Percentiles rank a stretch among this genome's conserved stretches.
Evolutionary conservation across 2,329 filamentous ascomycete species (phyloP).

Genomic region (Penicillium occitanis): DNA sequence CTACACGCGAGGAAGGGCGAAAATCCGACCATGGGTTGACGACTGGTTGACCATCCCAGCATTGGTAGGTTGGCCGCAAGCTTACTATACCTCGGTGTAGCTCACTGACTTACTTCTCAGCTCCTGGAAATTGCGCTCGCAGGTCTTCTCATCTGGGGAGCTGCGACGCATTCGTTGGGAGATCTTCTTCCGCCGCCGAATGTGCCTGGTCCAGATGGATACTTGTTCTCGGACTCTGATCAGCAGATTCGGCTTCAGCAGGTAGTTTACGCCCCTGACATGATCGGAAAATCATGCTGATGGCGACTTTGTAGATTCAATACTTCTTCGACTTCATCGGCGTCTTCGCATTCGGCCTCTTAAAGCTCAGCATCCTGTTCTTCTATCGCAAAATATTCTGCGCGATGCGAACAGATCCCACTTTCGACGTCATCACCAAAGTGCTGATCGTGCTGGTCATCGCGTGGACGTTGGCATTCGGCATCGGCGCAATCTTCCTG

Average conservation of each 20-base stretch:
- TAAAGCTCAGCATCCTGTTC: neutral
- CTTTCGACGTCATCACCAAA: neutral
- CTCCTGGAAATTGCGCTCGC: conserved; percentile 5
- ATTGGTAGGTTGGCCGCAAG: neutral
- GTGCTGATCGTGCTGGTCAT: neutral
- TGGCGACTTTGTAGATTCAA: neutral
- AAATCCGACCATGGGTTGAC: conserved; percentile 3
- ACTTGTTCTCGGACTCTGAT: neutral
- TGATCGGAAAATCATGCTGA: neutral
- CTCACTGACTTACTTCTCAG: neutral
- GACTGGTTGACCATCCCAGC: conserved; percentile 8
- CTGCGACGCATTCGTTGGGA: conserved; percentile 1
- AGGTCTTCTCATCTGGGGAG: conserved; percentile 6
- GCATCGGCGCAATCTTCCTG: neutral
- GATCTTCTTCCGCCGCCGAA: conserved; percentile 5
- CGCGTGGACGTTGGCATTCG: neutral
- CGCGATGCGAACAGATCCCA: neutral
- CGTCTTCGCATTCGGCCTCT: neutral
- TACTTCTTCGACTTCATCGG: neutral
- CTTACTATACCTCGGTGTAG: neutral
- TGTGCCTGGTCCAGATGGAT: conserved; percentile 6
- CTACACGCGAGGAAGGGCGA: neutral
- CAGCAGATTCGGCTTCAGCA: conserved; percentile 4
- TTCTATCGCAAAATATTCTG: neutral
- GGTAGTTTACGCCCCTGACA: neutral